phyloP scores from a whole-genome alignment of 1,284 basidiomycete species.

The Boletellus dicymbophilus region DNA sequence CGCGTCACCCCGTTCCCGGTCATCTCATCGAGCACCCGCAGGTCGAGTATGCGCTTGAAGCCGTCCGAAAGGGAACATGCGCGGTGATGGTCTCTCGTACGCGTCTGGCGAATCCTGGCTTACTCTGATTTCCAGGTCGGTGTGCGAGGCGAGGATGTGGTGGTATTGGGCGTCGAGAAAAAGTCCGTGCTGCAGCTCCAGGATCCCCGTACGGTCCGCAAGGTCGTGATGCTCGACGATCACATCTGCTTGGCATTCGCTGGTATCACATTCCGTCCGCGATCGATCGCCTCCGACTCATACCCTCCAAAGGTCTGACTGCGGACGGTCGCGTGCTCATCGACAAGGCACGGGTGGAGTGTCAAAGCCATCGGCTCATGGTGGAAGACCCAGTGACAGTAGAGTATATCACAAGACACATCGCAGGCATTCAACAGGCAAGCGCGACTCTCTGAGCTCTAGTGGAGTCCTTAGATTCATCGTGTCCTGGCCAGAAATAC shows the following conservation, averaged over 20 bases:
- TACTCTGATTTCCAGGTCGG: constrained; percentile 68
- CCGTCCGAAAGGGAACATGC: constrained; percentile 96
- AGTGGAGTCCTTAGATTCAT: background rate
- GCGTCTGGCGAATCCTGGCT: constrained; percentile 1
- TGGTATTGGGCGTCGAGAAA: constrained; percentile 98
- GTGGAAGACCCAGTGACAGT: constrained; percentile 99
- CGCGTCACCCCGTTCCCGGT: constrained; percentile 19
- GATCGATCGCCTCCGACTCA: constrained; percentile 10
- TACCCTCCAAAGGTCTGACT: constrained; percentile 72
- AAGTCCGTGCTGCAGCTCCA: constrained; percentile 97
- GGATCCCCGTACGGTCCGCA: constrained; percentile 96
- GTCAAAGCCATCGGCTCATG: constrained; percentile 95
- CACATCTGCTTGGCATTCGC: constrained; percentile 98
- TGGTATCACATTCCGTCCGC: constrained; percentile 52
- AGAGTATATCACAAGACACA: constrained; percentile 98
- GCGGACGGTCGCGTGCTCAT: constrained; percentile 98
- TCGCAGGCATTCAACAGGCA: constrained; percentile 98
- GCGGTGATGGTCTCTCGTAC: constrained; percentile 61
- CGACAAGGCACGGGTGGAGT: constrained; percentile 97
- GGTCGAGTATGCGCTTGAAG: constrained; percentile 99
- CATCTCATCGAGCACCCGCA: constrained; percentile 39
- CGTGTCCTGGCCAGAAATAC: constrained; percentile 68
- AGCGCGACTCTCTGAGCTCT: constrained; percentile 16
- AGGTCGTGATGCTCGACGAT: constrained; percentile 99
- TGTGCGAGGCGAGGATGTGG: constrained; percentile 92